Evolutionary conservation across 2,329 filamentous ascomycete species (phyloP).

Genomic region (Albifimbria verrucaria): DNA sequence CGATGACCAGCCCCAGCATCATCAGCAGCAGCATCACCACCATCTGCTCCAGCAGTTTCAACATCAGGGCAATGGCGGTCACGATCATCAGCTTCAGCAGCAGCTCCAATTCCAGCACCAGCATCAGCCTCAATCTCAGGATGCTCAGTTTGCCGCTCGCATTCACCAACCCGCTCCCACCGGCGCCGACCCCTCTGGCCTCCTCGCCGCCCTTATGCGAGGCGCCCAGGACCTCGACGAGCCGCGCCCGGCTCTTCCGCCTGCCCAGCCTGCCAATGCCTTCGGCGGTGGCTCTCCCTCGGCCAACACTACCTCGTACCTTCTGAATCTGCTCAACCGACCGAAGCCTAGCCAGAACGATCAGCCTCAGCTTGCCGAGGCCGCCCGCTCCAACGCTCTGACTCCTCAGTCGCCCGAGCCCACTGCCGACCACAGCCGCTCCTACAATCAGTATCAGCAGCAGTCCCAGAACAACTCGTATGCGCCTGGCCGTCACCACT

Average conservation of each 20-base stretch:
- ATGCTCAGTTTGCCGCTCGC: slow-evolving; percentile 29
- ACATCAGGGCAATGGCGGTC: slow-evolving; percentile 9
- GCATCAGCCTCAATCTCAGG: slow-evolving; percentile 12
- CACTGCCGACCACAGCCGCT: slow-evolving; percentile 21
- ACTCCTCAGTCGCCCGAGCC: slow-evolving; percentile 42
- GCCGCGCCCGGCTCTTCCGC: slow-evolving; percentile 22
- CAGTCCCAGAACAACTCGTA: slow-evolving; percentile 14
- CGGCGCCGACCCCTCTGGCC: slow-evolving; percentile 52
- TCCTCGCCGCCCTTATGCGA: slow-evolving; percentile 60
- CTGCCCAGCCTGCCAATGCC: slow-evolving; percentile 24
- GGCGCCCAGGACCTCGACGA: slow-evolving; percentile 50
- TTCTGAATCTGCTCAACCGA: slow-evolving; percentile 81
- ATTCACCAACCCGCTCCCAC: slow-evolving; percentile 57
- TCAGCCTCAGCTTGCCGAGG: slow-evolving; percentile 37
- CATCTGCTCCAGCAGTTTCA: slow-evolving; percentile 17
- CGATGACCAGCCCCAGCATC: slow-evolving; percentile 8
- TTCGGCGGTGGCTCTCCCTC: slow-evolving; percentile 51
- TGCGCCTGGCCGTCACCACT: slow-evolving; percentile 9
- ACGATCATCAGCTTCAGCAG: slow-evolving; percentile 8
- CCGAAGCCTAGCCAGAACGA: slow-evolving; percentile 65
- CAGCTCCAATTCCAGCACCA: slow-evolving; percentile 11
- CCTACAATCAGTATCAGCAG: slow-evolving; percentile 26
- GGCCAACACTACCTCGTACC: slow-evolving; percentile 75
- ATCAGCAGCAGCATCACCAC: slow-evolving; percentile 15
- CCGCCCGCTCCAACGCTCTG: slow-evolving; percentile 38